Base-by-base conservation (phyloP, 805 yeast species). In the Wickerhamia fluorescens region DNA sequence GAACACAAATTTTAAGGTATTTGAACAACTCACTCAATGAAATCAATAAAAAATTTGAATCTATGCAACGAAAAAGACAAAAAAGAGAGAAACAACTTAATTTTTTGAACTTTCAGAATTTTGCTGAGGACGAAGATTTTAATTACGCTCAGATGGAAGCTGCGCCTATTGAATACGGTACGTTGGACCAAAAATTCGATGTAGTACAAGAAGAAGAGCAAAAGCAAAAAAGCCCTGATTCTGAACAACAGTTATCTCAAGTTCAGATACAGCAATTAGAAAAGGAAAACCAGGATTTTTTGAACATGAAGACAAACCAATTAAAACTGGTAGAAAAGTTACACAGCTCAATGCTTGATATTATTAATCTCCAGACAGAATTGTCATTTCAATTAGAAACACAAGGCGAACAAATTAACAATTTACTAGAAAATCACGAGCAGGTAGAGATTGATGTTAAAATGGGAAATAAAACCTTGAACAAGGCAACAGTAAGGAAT, bases 291-390 rank as follows among this genome's bases (percentile, higher is more conserved):
- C 62, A 70, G 32, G 71, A 71, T 34, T 47, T 72, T 19, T 46
- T 79, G 9, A 61, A 67, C 25, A 49, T 71, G 28, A 81, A 81
- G 41, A 57, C 71, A n/a, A 70, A 69, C 28, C 81, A 80, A 36
- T 43, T 79, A 16, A 60, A 69, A 23, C 74, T 76, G 36, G 80
- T 78, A 6, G 74, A 72, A 35, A 60, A 68, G 35, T 61, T 81
- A 20, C 80, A 78, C 42, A 59, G 59, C 16, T 71, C 84, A 2
- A 75, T 80, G 52, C 49, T 75, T 24, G 95, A 85, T 45, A 78
- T 88, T 24, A 70, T 87, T 1, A 72, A 77, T 31, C 53, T 88
- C 37, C 89, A 87, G 45, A 65, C 77, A 14, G 92, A 84, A 45
- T 61, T 87, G 30, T 68, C 84, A 8, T 62, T 77, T 31, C 94